Conservation (phyloP, 164 flowering plant genomes). For the Berberis thunbergii region DNA sequence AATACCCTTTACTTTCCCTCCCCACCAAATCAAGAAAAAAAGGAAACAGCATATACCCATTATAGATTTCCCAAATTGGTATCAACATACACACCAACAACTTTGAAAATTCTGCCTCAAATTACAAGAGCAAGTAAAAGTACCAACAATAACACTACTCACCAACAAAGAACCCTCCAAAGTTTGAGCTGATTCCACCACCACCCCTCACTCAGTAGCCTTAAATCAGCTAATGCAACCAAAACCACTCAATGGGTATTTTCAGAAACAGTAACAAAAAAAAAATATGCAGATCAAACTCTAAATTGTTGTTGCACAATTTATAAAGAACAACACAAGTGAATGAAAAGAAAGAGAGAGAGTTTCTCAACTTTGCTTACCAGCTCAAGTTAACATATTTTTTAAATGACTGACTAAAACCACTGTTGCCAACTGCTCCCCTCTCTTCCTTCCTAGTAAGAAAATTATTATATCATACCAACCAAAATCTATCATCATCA, state of each 20-base stretch:
- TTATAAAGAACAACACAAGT: constrained; percentile 12
- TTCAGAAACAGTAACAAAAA: background rate
- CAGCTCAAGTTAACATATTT: constrained; percentile 43
- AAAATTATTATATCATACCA: constrained; percentile 25
- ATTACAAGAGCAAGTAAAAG: too few species aligned
- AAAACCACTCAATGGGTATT: constrained; percentile 1
- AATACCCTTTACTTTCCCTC: too few species aligned
- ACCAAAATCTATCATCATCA: background rate
- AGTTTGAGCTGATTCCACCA: too few species aligned
- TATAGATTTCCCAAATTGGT: too few species aligned
- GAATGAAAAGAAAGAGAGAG: constrained; percentile 12
- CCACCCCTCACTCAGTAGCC: too few species aligned
- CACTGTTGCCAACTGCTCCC: constrained; percentile 61
- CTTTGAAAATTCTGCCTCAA: too few species aligned
- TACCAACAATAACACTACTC: too few species aligned
- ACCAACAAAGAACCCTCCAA: too few species aligned
- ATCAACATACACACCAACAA: too few species aligned
- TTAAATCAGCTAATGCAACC: background rate
- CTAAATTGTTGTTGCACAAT: constrained; percentile 10
- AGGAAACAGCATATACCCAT: too few species aligned
- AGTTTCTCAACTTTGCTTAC: constrained; percentile 30
- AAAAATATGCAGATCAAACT: background rate
- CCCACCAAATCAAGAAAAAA: too few species aligned
- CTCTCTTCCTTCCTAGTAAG: constrained; percentile 26
- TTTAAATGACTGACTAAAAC: constrained; percentile 54